Evolutionary conservation across 257 asterid genomes (phyloP).

Genomic region (Fraxinus excelsior): DNA sequence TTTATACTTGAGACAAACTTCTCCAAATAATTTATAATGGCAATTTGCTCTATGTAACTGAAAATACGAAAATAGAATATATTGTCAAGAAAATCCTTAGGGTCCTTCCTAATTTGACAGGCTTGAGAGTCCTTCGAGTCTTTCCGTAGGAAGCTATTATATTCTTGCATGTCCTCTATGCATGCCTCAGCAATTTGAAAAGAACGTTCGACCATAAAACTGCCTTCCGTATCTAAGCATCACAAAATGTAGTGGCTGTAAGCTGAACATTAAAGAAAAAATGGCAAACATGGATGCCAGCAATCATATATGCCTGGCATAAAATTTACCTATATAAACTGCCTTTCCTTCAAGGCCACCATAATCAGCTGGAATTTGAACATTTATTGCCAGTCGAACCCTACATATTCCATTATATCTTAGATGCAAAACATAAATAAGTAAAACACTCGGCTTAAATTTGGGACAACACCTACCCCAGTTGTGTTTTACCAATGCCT

Average conservation of each 20-base stretch:
- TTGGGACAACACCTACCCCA: constrained; percentile 61
- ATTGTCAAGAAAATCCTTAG: constrained; percentile 71
- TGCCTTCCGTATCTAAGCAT: constrained; percentile 98
- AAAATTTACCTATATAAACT: constrained; percentile 68
- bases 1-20: constrained; percentile 70
- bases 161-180: constrained; percentile 76
- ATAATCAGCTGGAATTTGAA: constrained; percentile 77
- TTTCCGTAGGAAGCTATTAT: constrained; percentile 56
- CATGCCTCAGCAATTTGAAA: constrained; percentile 91
- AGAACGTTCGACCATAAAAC: constrained; percentile 95
- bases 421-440: constrained; percentile 14
- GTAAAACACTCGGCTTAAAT: constrained; percentile 17
- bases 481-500: constrained; percentile 95
- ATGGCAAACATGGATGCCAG: constrained; percentile 12
- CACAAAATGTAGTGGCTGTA: constrained; percentile 3
- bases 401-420: constrained; percentile 38
- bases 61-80: constrained; percentile 86
- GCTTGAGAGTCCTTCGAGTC: constrained; percentile 49
- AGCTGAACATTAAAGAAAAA: constrained; percentile 19
- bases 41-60: constrained; percentile 90
- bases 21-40: constrained; percentile 82
- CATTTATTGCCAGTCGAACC: constrained; percentile 90
- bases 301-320: background rate
- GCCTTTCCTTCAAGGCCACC: constrained; percentile 98
- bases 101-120: constrained; percentile 42